Evolutionary conservation across 108 stramenopile genomes (phyloP).

Genomic region (Ochromonas danica): DNA sequence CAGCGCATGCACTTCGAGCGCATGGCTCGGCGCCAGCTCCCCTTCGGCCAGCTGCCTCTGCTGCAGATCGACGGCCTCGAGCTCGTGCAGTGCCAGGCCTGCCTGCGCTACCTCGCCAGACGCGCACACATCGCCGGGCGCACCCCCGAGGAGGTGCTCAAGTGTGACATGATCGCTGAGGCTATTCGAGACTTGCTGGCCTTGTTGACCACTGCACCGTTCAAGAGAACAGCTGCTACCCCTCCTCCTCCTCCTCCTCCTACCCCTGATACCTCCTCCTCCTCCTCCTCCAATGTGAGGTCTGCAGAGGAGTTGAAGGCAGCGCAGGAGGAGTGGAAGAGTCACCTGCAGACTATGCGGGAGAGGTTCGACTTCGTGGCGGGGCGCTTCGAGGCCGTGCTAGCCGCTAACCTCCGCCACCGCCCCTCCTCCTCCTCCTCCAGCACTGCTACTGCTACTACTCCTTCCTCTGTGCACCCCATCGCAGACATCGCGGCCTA

Average conservation of each 20-base stretch:
- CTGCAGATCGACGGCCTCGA: slow-evolving; percentile 29
- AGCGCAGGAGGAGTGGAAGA: not conserved
- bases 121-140: not conserved
- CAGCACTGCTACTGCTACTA: not conserved
- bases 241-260: too few species aligned
- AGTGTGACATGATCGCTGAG: slow-evolving; percentile 33
- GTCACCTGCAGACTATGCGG: too few species aligned
- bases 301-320: not conserved
- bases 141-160: not conserved
- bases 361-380: too few species aligned
- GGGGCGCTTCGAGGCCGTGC: not conserved
- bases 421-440: not conserved
- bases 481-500: too few species aligned
- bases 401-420: not conserved
- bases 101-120: not conserved
- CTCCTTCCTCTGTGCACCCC: not conserved
- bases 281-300: too few species aligned
- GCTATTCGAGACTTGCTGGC: slow-evolving; percentile 15
- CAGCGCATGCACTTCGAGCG: not conserved
- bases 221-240: not conserved
- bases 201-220: not conserved
- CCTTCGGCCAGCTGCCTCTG: slow-evolving; percentile 30
- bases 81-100: slow-evolving; percentile 21
- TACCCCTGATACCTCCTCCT: too few species aligned
- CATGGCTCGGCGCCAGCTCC: slow-evolving; percentile 3